Percentiles rank a stretch among this genome's conserved stretches.
Evolutionary conservation across 73 alveolate genomes (phyloP).

Genomic region (Paraurostyla sp.): DNA sequence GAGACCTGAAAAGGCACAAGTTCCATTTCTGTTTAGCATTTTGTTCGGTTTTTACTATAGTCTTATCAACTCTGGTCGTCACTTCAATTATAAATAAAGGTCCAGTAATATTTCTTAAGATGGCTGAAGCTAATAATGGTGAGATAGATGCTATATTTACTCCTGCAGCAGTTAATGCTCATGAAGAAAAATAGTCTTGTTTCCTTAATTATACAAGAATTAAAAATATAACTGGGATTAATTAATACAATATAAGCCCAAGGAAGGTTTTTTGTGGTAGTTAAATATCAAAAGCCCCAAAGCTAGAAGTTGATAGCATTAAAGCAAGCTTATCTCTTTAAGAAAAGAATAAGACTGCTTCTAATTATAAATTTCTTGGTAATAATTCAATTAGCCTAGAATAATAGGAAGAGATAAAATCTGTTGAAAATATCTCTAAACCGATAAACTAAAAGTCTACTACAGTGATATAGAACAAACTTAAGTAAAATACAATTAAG

Average conservation of each 20-base stretch:
- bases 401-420: no score
- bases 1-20: constrained; percentile 81
- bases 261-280: constrained; percentile 57
- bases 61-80: constrained; percentile 82
- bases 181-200: background rate
- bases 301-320: background rate
- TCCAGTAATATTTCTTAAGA: constrained; percentile 87
- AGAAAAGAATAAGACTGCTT: background rate
- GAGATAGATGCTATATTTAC: constrained; percentile 73
- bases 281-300: background rate
- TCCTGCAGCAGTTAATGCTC: constrained; percentile 20
- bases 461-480: background rate
- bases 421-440: no score
- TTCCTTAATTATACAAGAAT: constrained; percentile 11
- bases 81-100: constrained; percentile 85
- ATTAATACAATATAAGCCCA: constrained; percentile 20
- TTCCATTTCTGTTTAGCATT: constrained; percentile 87
- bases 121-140: constrained; percentile 84
- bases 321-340: background rate
- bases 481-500: background rate
- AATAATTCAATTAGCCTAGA: no score
- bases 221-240: background rate
- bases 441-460: background rate
- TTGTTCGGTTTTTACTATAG: constrained; percentile 83
- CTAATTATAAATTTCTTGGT: no score